phyloP scores from a whole-genome alignment of 495 filamentous ascomycete genomes.

The Talaromyces trachyspermus region DNA sequence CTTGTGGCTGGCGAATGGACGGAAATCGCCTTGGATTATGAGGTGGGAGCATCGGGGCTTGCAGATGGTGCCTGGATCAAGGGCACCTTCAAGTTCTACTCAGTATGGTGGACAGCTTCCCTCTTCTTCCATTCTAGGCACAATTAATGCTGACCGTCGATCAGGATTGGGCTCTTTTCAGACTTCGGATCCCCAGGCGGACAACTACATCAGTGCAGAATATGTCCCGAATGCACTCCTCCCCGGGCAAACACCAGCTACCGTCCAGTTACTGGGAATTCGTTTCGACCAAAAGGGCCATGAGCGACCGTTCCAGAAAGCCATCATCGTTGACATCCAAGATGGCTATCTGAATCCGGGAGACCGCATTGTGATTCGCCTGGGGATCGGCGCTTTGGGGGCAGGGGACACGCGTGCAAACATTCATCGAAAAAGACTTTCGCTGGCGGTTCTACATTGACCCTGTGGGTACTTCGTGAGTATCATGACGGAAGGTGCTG shows the following conservation, averaged over 20 bases:
- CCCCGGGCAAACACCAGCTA: conserved; percentile 12
- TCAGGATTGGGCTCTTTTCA: conserved; percentile 21
- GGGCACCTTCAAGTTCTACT: conserved; percentile 24
- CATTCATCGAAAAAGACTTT: conserved; percentile 16
- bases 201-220: conserved; percentile 21
- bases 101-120: too few species aligned
- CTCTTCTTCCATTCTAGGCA: too few species aligned
- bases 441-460: conserved; percentile 17
- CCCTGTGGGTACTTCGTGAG: conserved; percentile 20
- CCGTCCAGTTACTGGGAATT: conserved; percentile 15
- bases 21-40: conserved; percentile 16
- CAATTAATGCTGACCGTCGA: too few species aligned
- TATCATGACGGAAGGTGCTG: neutral
- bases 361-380: conserved; percentile 13
- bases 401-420: conserved; percentile 13
- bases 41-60: conserved; percentile 17
- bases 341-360: conserved; percentile 17
- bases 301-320: conserved; percentile 18
- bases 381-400: conserved; percentile 14
- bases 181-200: conserved; percentile 15
- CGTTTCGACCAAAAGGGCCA: conserved; percentile 19
- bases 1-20: conserved; percentile 20
- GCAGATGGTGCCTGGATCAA: conserved; percentile 24
- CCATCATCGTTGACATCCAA: conserved; percentile 17
- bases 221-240: conserved; percentile 13